Conservation (phyloP, 257 asterid species). For the Fraxinus anomala region DNA sequence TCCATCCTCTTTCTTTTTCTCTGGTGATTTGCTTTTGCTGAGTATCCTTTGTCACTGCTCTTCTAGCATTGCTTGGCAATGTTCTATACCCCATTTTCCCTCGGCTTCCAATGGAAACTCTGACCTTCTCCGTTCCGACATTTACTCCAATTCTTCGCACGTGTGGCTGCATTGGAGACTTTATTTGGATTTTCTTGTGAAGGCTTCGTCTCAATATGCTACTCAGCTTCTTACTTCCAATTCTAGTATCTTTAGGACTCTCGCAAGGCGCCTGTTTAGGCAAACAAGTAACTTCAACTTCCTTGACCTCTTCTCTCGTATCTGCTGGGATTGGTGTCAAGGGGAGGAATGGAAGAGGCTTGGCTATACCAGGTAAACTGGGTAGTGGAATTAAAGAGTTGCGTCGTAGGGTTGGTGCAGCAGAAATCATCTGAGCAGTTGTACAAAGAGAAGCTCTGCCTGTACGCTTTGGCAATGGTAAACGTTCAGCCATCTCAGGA, state of each 20-base stretch:
- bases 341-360: slow-evolving; percentile 52
- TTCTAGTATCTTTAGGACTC: slow-evolving; percentile 63
- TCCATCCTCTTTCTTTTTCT: slow-evolving; percentile 92
- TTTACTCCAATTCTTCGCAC: slow-evolving; percentile 68
- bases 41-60: slow-evolving; percentile 54
- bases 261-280: slow-evolving; percentile 49
- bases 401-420: slow-evolving; percentile 52
- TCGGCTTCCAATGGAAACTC: slow-evolving; percentile 86
- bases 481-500: slow-evolving; percentile 53
- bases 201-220: slow-evolving; percentile 63
- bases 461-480: slow-evolving; percentile 52
- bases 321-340: slow-evolving; percentile 53
- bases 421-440: slow-evolving; percentile 33
- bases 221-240: slow-evolving; percentile 52
- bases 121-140: slow-evolving; percentile 80
- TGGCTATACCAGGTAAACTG: slow-evolving; percentile 39
- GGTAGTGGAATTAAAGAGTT: slow-evolving; percentile 78
- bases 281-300: slow-evolving; percentile 40
- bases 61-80: slow-evolving; percentile 62
- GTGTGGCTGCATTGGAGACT: slow-evolving; percentile 68
- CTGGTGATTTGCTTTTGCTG: slow-evolving; percentile 62
- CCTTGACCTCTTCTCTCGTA: slow-evolving; percentile 33
- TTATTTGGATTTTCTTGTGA: slow-evolving; percentile 63
- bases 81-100: slow-evolving; percentile 67
- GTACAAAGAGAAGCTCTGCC: slow-evolving; percentile 57